These are phyloP conservation scores for Rhododendron vialii DNA, from an alignment of 148 eudicot species.

Conservation along the genomic window DNA sequence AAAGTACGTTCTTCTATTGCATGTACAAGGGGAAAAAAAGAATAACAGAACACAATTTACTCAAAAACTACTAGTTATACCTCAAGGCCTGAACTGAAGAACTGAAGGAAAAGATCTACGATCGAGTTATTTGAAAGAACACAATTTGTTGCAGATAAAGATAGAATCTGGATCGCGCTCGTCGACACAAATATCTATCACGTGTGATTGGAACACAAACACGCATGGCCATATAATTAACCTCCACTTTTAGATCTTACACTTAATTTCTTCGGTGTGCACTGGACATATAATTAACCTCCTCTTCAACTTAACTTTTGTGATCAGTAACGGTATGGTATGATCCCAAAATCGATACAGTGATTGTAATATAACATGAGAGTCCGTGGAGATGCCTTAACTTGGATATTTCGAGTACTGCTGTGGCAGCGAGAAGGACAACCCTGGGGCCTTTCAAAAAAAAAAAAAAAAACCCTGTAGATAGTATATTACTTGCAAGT, in stretches of 20 bases:
- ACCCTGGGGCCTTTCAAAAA: constrained; percentile 80
- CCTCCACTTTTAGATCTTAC: not conserved
- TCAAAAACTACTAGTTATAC: too few relatives aligned
- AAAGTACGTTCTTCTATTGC: too few relatives aligned
- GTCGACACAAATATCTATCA: not conserved
- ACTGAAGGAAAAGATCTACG: not conserved
- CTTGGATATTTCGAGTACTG: constrained; percentile 80
- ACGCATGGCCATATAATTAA: not conserved
- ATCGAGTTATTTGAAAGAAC: not conserved
- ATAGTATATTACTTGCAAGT: not conserved
- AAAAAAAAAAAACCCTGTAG: constrained; percentile 15
- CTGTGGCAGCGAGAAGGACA: constrained; percentile 82
- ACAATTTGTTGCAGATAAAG: not conserved
- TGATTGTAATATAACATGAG: not conserved
- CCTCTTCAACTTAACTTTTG: not conserved
- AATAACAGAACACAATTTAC: too few relatives aligned
- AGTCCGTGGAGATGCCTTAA: constrained; percentile 29
- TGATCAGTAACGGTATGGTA: not conserved
- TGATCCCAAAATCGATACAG: not conserved
- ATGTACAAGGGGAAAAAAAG: too few relatives aligned
- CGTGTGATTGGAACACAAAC: not conserved
- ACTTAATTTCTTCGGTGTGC: not conserved
- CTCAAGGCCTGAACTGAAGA: too few relatives aligned
- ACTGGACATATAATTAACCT: not conserved
- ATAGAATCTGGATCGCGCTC: too few relatives aligned